Base-by-base conservation (phyloP, 257 asterid species). In the Nicotiana tabacum region DNA sequence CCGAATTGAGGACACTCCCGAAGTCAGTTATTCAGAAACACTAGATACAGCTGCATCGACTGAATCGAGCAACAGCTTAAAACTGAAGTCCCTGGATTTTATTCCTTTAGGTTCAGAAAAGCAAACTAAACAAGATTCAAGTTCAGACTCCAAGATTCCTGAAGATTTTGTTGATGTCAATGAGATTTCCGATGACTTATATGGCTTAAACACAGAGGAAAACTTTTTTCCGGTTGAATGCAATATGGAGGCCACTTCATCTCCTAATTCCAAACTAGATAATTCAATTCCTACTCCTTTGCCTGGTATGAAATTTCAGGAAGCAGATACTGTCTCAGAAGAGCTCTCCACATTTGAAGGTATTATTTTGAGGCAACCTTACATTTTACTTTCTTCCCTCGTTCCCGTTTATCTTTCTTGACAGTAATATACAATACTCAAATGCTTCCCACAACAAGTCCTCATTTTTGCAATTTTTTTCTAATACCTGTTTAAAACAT, bases 1-100 rank as follows among this genome's bases (percentile, higher is more conserved):
- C 32, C 90, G 84, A 1, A 72, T 78, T 15, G 94, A 91, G 15
- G 96, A 90, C 82, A 82, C 89, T 74, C 72, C 66, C 0, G 67
- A 67, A 46, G 56, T 57, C 18, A 82, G 78, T 77, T 80, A 86
- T 35, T 61, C 53, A 11, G 85, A 83, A 13, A 80, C 83, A 37
- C 7, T 81, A 1, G 82, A 56, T n/a, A 80, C 55, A 56, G 66
- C 48, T 48, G 68, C 37, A 53, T 61, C 74, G 0, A 72, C 64
- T 24, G 67, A 27, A 65, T 66, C 78, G 1, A 80, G 61, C 16
- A 81, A 48, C 43, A 12, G 8, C 72, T 61, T 32, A 5, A 84
- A 89, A 81, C 79, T 82, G 24, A 87, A 82, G 43, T 53, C 61
- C 9, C 18, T 81, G 6, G 46, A 81, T 39, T 2, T 43, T 43